Evolutionary conservation across 768 basidiomycete genomes (phyloP).

Genomic region (Suillus bovinus): DNA sequence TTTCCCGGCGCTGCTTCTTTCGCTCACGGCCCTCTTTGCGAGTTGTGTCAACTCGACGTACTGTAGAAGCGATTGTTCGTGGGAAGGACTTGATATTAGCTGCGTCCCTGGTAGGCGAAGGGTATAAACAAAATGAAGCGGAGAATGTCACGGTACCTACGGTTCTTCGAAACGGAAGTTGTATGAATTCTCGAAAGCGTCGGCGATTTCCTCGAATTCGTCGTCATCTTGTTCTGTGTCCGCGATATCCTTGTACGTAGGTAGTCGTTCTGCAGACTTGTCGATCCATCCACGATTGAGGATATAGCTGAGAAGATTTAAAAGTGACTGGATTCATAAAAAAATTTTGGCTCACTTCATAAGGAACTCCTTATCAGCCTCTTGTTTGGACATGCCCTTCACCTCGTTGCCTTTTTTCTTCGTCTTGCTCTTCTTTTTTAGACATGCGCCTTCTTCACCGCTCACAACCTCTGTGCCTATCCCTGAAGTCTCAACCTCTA

Average conservation of each 20-base stretch:
- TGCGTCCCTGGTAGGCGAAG: slow-evolving; percentile 50
- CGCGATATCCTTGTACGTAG: slow-evolving; percentile 84
- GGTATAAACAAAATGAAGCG: neutral
- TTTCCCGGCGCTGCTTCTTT: slow-evolving; percentile 71
- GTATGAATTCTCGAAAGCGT: slow-evolving; percentile 93
- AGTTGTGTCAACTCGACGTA: slow-evolving; percentile 72
- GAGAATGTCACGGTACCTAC: slow-evolving; percentile 44
- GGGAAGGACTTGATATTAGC: slow-evolving; percentile 72
- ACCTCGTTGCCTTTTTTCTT: slow-evolving; percentile 36
- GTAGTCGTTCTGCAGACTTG: slow-evolving; percentile 65
- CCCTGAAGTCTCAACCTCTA: slow-evolving; percentile 49
- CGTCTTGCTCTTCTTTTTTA: slow-evolving; percentile 29
- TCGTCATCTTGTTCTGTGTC: slow-evolving; percentile 47
- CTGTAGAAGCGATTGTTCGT: slow-evolving; percentile 61
- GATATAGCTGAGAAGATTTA: slow-evolving; percentile 69
- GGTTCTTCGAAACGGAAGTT: slow-evolving; percentile 98
- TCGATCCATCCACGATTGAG: slow-evolving; percentile 98
- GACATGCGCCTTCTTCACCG: slow-evolving; percentile 31
- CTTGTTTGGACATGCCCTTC: slow-evolving; percentile 31
- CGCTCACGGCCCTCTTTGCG: slow-evolving; percentile 86
- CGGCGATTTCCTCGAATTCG: slow-evolving; percentile 87
- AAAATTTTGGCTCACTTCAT: slow-evolving; percentile 64
- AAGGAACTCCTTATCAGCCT: slow-evolving; percentile 68
- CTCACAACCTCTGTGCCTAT: slow-evolving; percentile 20
- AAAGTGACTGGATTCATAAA: neutral